Conservation (phyloP, 208 protist species). For the Strigomonas oncopelti region DNA sequence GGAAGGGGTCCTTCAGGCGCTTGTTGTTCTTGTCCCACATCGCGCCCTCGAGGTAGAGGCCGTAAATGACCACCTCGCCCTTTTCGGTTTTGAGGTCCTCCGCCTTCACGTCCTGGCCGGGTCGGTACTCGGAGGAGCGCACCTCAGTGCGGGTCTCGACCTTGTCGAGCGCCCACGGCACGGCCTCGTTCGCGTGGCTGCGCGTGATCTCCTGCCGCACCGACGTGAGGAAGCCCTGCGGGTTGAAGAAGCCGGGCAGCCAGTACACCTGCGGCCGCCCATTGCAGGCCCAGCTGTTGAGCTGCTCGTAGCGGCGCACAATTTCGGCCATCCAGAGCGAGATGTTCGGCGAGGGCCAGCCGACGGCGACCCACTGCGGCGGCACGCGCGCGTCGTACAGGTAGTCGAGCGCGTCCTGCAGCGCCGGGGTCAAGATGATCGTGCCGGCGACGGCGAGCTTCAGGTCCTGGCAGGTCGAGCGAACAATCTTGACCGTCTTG, state of each 20-base stretch:
- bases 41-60: conserved; percentile 97
- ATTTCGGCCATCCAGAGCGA: conserved; percentile 97
- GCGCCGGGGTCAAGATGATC: conserved; percentile 95
- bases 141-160: conserved; percentile 95
- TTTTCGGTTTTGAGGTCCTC: conserved; percentile 88
- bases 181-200: conserved; percentile 83
- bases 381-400: conserved; percentile 97
- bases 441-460: conserved; percentile 96
- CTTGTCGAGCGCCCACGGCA: conserved; percentile 96
- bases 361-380: conserved; percentile 92
- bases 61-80: conserved; percentile 97
- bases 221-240: conserved; percentile 98
- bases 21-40: conserved; percentile 95
- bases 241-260: conserved; percentile 99
- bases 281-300: conserved; percentile 88
- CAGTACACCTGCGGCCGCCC: conserved; percentile 94
- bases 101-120: conserved; percentile 88
- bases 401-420: conserved; percentile 93
- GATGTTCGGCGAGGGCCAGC: conserved; percentile 95
- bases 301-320: conserved; percentile 92
- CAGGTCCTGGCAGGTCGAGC: conserved; percentile 89
- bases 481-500: conserved; percentile 75
- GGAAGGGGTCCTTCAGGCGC: conserved; percentile 89
- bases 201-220: conserved; percentile 96
- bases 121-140: conserved; percentile 86